Evolutionary conservation across 202 grass and related monocot genomes (phyloP).

Genomic region (Saccharum hybrid): DNA sequence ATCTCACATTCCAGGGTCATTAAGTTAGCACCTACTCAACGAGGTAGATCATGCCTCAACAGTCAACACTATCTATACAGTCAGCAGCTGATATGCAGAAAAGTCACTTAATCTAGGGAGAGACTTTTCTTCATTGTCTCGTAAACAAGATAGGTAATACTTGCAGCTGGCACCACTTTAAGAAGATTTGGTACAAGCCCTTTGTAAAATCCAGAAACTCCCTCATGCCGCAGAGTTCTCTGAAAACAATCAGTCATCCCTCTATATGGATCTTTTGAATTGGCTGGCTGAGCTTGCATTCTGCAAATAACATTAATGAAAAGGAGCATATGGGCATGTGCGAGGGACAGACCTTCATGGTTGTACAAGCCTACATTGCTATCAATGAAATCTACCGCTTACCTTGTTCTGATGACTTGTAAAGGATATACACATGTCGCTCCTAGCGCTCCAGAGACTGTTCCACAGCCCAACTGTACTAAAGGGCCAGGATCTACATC

Average conservation of each 20-base stretch:
- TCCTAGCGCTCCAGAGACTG: slow-evolving; percentile 85
- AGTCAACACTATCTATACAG: slow-evolving; percentile 58
- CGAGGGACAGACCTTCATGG: background rate
- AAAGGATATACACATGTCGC: slow-evolving; percentile 92
- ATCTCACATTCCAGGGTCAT: slow-evolving; percentile 25
- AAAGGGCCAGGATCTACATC: slow-evolving; percentile 76
- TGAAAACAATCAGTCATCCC: slow-evolving; percentile 83
- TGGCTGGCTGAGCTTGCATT: slow-evolving; percentile 68
- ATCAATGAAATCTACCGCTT: slow-evolving; percentile 22
- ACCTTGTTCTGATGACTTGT: slow-evolving; percentile 94
- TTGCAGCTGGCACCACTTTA: slow-evolving; percentile 87
- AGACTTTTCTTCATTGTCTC: slow-evolving; percentile 90
- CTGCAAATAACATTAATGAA: slow-evolving; percentile 46
- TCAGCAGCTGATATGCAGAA: slow-evolving; percentile 51
- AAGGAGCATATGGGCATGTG: background rate
- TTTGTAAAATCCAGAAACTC: slow-evolving; percentile 78
- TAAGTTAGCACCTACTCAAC: slow-evolving; percentile 49
- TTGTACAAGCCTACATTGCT: slow-evolving; percentile 16
- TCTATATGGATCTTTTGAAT: slow-evolving; percentile 60
- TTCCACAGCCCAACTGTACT: slow-evolving; percentile 82
- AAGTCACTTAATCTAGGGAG: slow-evolving; percentile 60
- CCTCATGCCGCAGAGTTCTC: slow-evolving; percentile 64
- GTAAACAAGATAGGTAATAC: slow-evolving; percentile 95
- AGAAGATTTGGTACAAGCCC: slow-evolving; percentile 81
- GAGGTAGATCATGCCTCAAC: slow-evolving; percentile 54